Percentiles rank a stretch among this genome's conserved stretches.
Conservation (phyloP, 495 filamentous ascomycete genomes). For the Podospora fimiseda region DNA sequence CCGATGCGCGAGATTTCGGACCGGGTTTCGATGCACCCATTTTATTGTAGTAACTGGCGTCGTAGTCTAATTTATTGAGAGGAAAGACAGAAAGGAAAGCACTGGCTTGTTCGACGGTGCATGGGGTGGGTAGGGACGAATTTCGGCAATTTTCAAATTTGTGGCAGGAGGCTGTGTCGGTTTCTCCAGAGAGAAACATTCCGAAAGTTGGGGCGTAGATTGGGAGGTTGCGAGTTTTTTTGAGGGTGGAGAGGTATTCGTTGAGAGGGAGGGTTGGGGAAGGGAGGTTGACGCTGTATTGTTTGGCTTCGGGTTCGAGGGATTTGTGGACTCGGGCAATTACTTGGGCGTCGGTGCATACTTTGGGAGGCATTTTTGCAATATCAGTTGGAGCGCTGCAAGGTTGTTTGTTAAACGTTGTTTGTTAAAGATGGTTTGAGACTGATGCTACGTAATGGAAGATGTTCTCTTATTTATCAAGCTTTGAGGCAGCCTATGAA, state of each 20-base stretch:
- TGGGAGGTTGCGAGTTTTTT: not conserved
- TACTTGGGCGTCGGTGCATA: not conserved
- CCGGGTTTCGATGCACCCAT: no score
- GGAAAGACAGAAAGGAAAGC: not conserved
- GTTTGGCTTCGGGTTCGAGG: not conserved
- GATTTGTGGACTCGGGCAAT: not conserved
- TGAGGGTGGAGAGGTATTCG: not conserved
- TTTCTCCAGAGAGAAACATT: not conserved
- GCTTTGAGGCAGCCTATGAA: no score
- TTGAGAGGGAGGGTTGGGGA: not conserved
- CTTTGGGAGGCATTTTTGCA: not conserved
- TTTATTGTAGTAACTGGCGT: no score
- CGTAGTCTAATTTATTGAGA: not conserved
- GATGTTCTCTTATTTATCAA: no score
- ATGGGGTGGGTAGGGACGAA: not conserved
- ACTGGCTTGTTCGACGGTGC: not conserved
- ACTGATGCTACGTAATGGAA: no score
- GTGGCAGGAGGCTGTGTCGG: not conserved
- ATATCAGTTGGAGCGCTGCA: not conserved
- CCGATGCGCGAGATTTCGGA: no score
- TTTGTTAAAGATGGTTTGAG: no score
- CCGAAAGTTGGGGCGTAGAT: not conserved
- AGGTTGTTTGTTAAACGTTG: no score
- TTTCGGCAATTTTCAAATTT: not conserved
- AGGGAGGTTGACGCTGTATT: not conserved